Evolutionary conservation across 345 rosid species (phyloP).

Genomic region (Cardamine chenopodiifolia): DNA sequence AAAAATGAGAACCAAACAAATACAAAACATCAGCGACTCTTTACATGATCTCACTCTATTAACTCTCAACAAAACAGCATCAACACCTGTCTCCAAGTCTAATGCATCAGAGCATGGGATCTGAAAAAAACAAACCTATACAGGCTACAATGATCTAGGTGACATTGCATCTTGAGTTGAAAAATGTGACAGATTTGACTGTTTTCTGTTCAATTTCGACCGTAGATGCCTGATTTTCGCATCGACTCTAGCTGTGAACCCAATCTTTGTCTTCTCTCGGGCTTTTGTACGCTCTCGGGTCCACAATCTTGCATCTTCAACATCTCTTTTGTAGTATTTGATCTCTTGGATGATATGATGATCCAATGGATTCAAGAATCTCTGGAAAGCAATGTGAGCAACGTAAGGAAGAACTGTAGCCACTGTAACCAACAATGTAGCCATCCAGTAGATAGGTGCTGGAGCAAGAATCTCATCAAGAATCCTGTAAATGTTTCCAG

Average conservation of each 20-base stretch:
- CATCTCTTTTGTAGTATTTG: conserved; percentile 76
- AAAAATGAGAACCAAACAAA: conserved; percentile 10
- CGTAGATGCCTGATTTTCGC: conserved; percentile 81
- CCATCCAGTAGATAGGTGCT: conserved; percentile 72
- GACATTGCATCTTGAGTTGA: conserved; percentile 45
- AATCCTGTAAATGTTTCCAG: conserved; percentile 68
- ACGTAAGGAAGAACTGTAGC: conserved; percentile 69
- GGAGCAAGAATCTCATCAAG: conserved; percentile 84
- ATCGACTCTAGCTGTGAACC: conserved; percentile 91
- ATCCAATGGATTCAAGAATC: conserved; percentile 80
- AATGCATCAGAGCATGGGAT: conserved; percentile 19
- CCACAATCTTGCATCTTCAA: conserved; percentile 82
- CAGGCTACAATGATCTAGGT: conserved; percentile 44
- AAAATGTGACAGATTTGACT: conserved; percentile 44
- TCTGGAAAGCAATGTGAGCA: conserved; percentile 68
- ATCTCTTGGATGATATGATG: conserved; percentile 97
- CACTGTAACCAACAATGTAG: conserved; percentile 69
- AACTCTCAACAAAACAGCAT: conserved; percentile 49
- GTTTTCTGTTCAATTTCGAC: conserved; percentile 72
- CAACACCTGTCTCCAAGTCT: conserved; percentile 38
- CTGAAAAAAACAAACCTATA: conserved; percentile 36
- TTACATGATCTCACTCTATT: conserved; percentile 38
- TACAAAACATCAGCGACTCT: conserved; percentile 39
- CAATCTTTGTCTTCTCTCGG: conserved; percentile 87
- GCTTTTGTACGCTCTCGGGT: conserved; percentile 88